Base-by-base conservation (phyloP, 2,329 filamentous ascomycete species). In the Drechslerella coelobrocha region DNA sequence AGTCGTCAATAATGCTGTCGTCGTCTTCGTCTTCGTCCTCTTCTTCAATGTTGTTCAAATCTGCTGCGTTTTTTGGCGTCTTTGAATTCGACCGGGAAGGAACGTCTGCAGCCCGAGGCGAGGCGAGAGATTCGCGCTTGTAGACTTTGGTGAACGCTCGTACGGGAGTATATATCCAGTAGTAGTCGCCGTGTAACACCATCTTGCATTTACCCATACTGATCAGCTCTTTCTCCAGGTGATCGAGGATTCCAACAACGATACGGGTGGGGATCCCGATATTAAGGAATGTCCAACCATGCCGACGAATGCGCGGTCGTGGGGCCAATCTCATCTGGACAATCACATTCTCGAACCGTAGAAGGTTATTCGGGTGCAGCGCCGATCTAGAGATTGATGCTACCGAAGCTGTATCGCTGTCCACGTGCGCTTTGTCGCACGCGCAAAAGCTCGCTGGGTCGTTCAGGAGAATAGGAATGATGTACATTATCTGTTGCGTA, bases 251-350 rank as follows among this genome's bases (percentile, higher is more conserved):
- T 34, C 68, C 61, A n/a, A 66, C 61, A 6, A 66, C 68, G 23
- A 72, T 66, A 14, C 61, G 60, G 31, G 61, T 72, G 9, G 68
- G 68, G 12, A 72, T 66, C 24, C 68, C 68, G 17, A 72, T 66
- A 31, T 72, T 72, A 31, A 72, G 61, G 51, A 72, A 72, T 26
- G 68, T 72, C 68, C 68, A 72, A 45, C 68, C 68, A 27, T 72
- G 68, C 7, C 68, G 68, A 52, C 61, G 60, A 51, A 72, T 66
- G 41, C 68, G 60, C 26, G 68, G 68, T 2, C 68, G 54, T 6
- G 68, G 68, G 8, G 68, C 68, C 39, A 72, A 31, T 27, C 68
- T 60, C 61, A 72, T 66, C 34, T 72, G 68, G 26, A 72, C 68
- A 24, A 72, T 52, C 9, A 72, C 68, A 48, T 72, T 72, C 52